phyloP scores from a whole-genome alignment of 1,284 basidiomycete species.

The Puccinia hordei region DNA sequence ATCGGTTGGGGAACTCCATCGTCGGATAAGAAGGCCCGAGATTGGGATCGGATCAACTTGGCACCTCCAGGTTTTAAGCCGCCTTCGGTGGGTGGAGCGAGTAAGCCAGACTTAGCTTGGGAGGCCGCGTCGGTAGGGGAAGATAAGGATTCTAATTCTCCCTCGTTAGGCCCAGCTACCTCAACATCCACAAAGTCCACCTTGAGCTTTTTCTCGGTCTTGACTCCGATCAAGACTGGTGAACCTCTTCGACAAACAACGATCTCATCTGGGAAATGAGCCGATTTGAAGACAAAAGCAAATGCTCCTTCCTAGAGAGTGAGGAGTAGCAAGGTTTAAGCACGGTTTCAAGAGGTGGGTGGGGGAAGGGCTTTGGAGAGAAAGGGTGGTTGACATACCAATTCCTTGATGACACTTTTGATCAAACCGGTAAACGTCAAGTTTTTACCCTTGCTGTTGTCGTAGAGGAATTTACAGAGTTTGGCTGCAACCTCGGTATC shows the following conservation, averaged over 20 bases:
- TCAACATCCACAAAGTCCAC: slow-evolving; percentile 99
- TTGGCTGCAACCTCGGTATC: slow-evolving; percentile 98
- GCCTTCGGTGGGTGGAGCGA: slow-evolving; percentile 48
- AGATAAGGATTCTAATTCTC: slow-evolving; percentile 61
- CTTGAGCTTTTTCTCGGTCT: slow-evolving; percentile 99
- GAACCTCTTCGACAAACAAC: slow-evolving; percentile 96
- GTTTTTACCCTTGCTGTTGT: slow-evolving; percentile 84
- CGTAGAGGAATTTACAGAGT: slow-evolving; percentile 94
- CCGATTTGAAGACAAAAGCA: slow-evolving; percentile 99
- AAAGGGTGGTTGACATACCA: slow-evolving; percentile 60
- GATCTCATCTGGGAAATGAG: slow-evolving; percentile 93
- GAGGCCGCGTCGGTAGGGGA: slow-evolving; percentile 49
- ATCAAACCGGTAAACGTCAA: slow-evolving; percentile 86
- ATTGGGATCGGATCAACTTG: slow-evolving; percentile 91
- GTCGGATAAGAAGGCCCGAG: slow-evolving; percentile 96
- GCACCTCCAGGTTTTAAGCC: slow-evolving; percentile 64
- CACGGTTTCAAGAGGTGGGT: not conserved
- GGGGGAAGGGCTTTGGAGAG: not conserved
- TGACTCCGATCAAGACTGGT: slow-evolving; percentile 94
- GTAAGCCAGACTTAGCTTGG: slow-evolving; percentile 48
- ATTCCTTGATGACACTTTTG: slow-evolving; percentile 95
- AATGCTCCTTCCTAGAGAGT: slow-evolving; percentile 79
- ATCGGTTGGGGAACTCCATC: slow-evolving; percentile 98
- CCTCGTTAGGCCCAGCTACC: slow-evolving; percentile 72
- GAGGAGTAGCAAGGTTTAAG: not conserved